A percentile compares a stretch with the other conserved stretches of the same genome.
phyloP scores from a whole-genome alignment of 345 rosid species.

The Aquilaria sinensis region DNA sequence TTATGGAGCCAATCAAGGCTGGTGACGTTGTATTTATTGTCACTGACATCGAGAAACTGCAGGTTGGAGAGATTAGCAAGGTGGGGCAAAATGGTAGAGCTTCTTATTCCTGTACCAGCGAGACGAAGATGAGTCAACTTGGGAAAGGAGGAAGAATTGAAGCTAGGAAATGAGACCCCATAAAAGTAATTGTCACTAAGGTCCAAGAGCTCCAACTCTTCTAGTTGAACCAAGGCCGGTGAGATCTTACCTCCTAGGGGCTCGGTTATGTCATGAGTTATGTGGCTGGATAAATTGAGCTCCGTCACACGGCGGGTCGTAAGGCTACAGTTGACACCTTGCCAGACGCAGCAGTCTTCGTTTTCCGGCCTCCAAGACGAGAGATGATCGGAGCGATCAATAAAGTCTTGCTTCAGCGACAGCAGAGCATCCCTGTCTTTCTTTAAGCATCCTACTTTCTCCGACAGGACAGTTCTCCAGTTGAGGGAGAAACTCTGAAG shows the following conservation, averaged over 20 bases:
- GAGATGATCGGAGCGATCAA: conserved; percentile 14
- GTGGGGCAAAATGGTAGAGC: conserved; percentile 2
- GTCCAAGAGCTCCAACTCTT: neutral
- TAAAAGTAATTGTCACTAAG: neutral
- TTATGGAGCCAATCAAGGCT: conserved; percentile 7
- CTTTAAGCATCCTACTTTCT: conserved; percentile 8
- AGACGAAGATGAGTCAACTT: conserved; percentile 15
- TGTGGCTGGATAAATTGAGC: conserved; percentile 3
- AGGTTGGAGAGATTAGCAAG: conserved; percentile 12
- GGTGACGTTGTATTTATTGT: neutral
- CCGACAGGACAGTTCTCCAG: too few relatives aligned
- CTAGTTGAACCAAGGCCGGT: neutral
- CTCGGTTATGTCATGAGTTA: too few relatives aligned
- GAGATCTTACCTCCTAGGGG: neutral
- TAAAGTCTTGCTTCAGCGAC: conserved; percentile 11
- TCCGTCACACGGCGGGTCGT: conserved; percentile 9
- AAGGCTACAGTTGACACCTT: conserved; percentile 19
- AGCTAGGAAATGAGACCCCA: neutral
- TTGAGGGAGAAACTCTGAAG: too few relatives aligned
- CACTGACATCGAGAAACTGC: conserved; percentile 9
- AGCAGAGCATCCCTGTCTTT: conserved; percentile 22
- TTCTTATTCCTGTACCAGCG: neutral
- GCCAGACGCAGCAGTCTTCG: conserved; percentile 23
- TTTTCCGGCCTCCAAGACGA: conserved; percentile 24
- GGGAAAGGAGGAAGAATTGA: conserved; percentile 5